Evolutionary conservation across 78 protist genomes (phyloP).

Genomic region (Dictyostelium brefeldianum): DNA sequence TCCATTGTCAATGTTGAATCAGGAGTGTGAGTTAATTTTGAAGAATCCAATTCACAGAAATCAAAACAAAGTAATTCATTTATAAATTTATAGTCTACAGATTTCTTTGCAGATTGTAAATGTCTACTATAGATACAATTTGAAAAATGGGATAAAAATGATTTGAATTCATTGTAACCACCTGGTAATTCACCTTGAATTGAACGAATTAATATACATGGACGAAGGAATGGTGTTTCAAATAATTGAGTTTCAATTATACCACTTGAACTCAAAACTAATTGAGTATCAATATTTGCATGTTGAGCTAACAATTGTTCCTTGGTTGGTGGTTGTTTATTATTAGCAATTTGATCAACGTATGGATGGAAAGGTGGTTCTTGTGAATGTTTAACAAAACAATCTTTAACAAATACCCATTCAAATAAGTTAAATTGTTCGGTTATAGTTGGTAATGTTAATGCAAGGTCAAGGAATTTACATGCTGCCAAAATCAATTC

Average conservation of each 20-base stretch:
- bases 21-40: constrained; percentile 23
- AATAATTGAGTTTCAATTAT: not conserved
- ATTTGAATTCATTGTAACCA: constrained; percentile 56
- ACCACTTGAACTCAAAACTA: constrained; percentile 33
- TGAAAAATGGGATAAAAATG: constrained; percentile 53
- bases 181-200: constrained; percentile 29
- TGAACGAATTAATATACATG: constrained; percentile 52
- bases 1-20: not conserved
- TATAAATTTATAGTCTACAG: constrained; percentile 59
- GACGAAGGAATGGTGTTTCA: constrained; percentile 21
- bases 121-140: constrained; percentile 45
- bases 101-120: not conserved
- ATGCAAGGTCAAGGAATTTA: constrained; percentile 71
- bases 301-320: not conserved
- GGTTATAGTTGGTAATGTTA: constrained; percentile 56
- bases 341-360: constrained; percentile 40
- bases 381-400: constrained; percentile 57
- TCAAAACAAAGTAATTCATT: constrained; percentile 59
- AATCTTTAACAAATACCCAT: constrained; percentile 70
- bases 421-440: constrained; percentile 70
- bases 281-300: not conserved
- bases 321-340: not conserved
- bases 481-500: constrained; percentile 57
- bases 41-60: constrained; percentile 55
- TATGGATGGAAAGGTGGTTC: constrained; percentile 58